Evolutionary conservation across 306 rosid species (phyloP).

Genomic region (Cicer pinnatifidum): DNA sequence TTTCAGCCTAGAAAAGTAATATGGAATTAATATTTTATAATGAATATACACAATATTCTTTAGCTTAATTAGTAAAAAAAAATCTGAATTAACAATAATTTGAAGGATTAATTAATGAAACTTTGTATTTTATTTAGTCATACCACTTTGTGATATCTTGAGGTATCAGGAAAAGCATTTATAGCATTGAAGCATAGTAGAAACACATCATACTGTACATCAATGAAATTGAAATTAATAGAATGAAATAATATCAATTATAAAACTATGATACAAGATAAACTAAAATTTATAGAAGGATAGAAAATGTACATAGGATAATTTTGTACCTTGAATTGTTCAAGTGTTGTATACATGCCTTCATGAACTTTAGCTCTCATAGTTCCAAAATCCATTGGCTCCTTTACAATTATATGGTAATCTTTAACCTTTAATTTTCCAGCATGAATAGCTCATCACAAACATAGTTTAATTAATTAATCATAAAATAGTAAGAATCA

Average conservation of each 20-base stretch:
- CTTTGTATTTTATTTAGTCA: not conserved
- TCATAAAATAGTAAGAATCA: not conserved
- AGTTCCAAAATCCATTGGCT: conserved; percentile 42
- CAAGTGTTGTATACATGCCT: conserved; percentile 12
- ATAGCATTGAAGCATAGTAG: conserved; percentile 35
- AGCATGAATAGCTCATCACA: not conserved
- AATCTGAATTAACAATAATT: not conserved
- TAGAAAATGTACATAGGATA: not conserved
- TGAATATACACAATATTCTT: not conserved
- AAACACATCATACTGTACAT: conserved; percentile 38
- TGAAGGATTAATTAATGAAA: no score
- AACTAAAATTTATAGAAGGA: conserved; percentile 15
- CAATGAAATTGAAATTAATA: no score
- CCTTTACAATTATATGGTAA: not conserved
- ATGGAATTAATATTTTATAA: not conserved
- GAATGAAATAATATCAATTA: no score
- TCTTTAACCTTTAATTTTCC: not conserved
- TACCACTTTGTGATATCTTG: conserved; percentile 38
- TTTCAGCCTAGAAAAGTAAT: conserved; percentile 9
- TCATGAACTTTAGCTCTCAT: conserved; percentile 38
- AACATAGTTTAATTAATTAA: not conserved
- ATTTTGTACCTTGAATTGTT: conserved; percentile 32
- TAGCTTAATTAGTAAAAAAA: not conserved
- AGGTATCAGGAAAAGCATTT: not conserved
- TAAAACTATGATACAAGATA: no score